Evolutionary conservation across 345 rosid species (phyloP).

Genomic region (Citrus glauca): DNA sequence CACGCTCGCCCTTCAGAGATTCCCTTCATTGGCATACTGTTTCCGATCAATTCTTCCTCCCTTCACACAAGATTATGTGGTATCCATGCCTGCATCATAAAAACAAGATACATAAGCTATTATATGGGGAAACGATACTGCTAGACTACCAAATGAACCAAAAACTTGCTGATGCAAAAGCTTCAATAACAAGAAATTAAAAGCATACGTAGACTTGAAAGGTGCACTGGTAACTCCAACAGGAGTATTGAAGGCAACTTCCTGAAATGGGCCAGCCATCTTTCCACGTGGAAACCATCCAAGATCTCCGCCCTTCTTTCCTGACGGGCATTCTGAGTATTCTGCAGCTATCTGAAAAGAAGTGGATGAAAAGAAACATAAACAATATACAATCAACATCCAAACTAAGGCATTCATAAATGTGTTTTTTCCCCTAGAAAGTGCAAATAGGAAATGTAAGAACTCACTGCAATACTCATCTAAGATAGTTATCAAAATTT

Average conservation of each 20-base stretch:
- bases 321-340: slow-evolving; percentile 94
- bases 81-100: slow-evolving; percentile 73
- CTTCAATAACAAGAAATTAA: background rate
- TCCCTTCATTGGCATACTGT: background rate
- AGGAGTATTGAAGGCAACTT: slow-evolving; percentile 75
- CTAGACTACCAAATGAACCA: background rate
- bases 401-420: background rate
- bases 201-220: slow-evolving; percentile 83
- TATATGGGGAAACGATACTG: too few relatives aligned
- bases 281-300: slow-evolving; percentile 99
- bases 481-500: background rate
- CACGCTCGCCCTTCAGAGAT: background rate
- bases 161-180: background rate
- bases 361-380: background rate
- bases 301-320: slow-evolving; percentile 97
- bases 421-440: background rate
- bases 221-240: slow-evolving; percentile 94
- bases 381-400: background rate
- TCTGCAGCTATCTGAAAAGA: slow-evolving; percentile 73
- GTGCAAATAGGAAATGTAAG: background rate
- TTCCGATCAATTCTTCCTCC: slow-evolving; percentile 73
- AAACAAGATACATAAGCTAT: too few relatives aligned
- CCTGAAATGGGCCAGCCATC: slow-evolving; percentile 98
- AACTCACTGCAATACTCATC: background rate
- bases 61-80: slow-evolving; percentile 76